Evolutionary conservation across 78 protist genomes (phyloP), one percentile per base, ranked within the genome.

Genomic region (Emiliania huxleyi): DNA sequence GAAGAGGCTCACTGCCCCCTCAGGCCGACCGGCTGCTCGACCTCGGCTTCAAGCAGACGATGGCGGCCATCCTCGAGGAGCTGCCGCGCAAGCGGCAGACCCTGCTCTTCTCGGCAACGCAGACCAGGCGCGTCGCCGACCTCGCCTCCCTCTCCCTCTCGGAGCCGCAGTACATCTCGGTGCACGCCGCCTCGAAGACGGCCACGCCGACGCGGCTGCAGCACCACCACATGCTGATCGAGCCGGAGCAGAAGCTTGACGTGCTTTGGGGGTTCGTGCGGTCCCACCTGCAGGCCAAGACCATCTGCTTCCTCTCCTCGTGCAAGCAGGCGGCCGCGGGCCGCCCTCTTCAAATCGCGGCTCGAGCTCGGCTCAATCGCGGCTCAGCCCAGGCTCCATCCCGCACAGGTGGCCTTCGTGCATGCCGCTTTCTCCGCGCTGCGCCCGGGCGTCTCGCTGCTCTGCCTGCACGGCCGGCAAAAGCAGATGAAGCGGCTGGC

Each of bases 51-150:
- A 42, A 37, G 15, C 35, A 93, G 46, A 69, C 95, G 11, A 22
- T 99, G 29, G 93, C 96, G 43, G 91, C 96, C 40, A 98, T 99
- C 73, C 12, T 99, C 5, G 96, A 73, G 12, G 69, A 91, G 56
- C 91, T 99, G 2, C 99, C 99, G 22, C 12, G 0, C 73, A 22
- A n/a, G 40, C 94, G 98, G 38, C 99, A 97, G 94, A 96, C 98
- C 5, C 93, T 99, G 56, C 95, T 99, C 56, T 99, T 99, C 95
- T 94, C 97, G 0, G 99, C 99, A 6, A 99, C 99, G 19, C 99
- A 98, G 69, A 98, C 99, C 22, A 93, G 19, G 38, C 15, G 22
- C 25, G 94, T 98, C 52, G 2, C 48, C 21, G 97, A 96, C 38
- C 94, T 98, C 6, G 98, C 98, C 29, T 79, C 98, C 23, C 91